Evolutionary conservation across 1,284 basidiomycete genomes (phyloP).

Genomic region (Boletellus deceptivus): DNA sequence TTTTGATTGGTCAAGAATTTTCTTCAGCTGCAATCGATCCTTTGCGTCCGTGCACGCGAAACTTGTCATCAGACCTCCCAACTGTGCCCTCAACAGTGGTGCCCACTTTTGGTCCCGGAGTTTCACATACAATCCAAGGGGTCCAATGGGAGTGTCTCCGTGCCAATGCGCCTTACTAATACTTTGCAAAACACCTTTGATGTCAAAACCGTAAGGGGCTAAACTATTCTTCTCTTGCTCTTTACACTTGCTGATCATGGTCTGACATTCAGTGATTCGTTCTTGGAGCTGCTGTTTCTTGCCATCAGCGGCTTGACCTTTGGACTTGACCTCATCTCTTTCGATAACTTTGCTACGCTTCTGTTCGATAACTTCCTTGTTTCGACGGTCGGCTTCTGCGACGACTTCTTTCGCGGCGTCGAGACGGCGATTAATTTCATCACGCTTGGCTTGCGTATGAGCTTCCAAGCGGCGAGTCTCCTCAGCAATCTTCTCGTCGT

Average conservation of each 20-base stretch:
- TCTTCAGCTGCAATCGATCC: conserved; percentile 65
- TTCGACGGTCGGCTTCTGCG: conserved; percentile 35
- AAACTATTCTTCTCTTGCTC: conserved; percentile 54
- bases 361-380: conserved; percentile 34
- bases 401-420: conserved; percentile 42
- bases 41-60: conserved; percentile 77
- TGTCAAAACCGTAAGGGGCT: conserved; percentile 62
- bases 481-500: conserved; percentile 51
- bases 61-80: conserved; percentile 62
- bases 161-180: conserved; percentile 63
- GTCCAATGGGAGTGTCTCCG: conserved; percentile 78
- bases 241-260: conserved; percentile 46
- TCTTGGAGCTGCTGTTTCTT: conserved; percentile 35
- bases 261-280: conserved; percentile 43
- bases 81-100: conserved; percentile 60
- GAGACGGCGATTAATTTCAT: conserved; percentile 52
- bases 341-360: conserved; percentile 34
- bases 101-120: conserved; percentile 74
- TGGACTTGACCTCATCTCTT: conserved; percentile 31
- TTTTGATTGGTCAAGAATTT: conserved; percentile 52
- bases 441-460: conserved; percentile 59
- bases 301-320: conserved; percentile 36
- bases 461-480: conserved; percentile 57
- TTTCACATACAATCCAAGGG: conserved; percentile 80
- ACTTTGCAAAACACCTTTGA: conserved; percentile 55